Base-by-base conservation (phyloP, 257 asterid genomes). In the Paraleonurus japonicus region DNA sequence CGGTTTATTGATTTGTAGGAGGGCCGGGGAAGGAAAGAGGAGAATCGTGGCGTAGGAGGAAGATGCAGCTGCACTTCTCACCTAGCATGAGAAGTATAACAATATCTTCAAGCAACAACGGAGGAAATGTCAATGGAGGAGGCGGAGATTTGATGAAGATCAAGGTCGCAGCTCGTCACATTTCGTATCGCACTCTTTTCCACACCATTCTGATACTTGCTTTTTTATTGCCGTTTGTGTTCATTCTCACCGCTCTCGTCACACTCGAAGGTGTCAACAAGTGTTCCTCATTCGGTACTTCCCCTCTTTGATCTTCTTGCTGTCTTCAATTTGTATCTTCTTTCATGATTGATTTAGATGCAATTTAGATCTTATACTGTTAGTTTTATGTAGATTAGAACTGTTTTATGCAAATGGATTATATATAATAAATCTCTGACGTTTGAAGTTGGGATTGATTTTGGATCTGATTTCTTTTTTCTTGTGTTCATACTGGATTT, bases 11-110 rank as follows among this genome's bases (percentile, higher is more conserved):
- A 63, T 68, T 73, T 72, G 70, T 71, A 75, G 73, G 19, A 22
- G 80, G 75, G 70, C 62, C 75, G 76, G 19, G 17, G 80, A 72
- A 7, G 82, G 61, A 65, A 59, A 74, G 82, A 48, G 73, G 70
- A 45, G 68, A 50, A 71, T 55, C 61, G 79, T 50, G 77, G 82
- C 53, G 78, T 79, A 68, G 58, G 83, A 81, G 88, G 96, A 95
- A 87, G 96, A 95, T 95, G 99, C 98, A 92, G 98, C 98, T 95
- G 94, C 98, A 89, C 92, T 92, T 95, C 90, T 95, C 99, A 82
- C 97, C 98, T 85, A 88, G 97, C 94, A 95, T 92, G 98, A 90
- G 98, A 92, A 95, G 99, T 86, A 87, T 95, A 87, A 95, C 99
- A 68, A 92, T 95, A 84, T 94, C 90, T 60, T 84, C 90, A 85